phyloP scores from a whole-genome alignment of 2,329 filamentous ascomycete genomes.

The Alternaria rosae region DNA sequence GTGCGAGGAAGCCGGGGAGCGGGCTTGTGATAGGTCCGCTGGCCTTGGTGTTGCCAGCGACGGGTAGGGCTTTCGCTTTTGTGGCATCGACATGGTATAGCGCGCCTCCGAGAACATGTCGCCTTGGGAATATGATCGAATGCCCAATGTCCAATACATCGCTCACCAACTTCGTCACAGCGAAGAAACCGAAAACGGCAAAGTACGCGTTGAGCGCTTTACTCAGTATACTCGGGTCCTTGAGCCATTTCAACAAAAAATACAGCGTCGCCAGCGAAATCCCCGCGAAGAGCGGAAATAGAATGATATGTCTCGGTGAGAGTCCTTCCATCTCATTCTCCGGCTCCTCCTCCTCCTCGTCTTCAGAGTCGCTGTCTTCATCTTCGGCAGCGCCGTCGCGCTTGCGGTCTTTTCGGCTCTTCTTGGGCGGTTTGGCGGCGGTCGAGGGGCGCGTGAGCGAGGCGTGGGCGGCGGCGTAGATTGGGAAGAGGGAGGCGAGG shows the following conservation, averaged over 20 bases:
- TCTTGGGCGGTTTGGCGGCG: slow-evolving; percentile 68
- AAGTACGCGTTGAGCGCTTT: slow-evolving; percentile 86
- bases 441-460: slow-evolving; percentile 84
- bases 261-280: slow-evolving; percentile 78
- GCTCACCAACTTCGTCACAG: slow-evolving; percentile 75
- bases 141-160: slow-evolving; percentile 71
- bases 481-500: slow-evolving; percentile 77
- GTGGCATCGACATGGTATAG: slow-evolving; percentile 58
- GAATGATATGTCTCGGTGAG: slow-evolving; percentile 78
- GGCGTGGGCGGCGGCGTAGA: slow-evolving; percentile 85
- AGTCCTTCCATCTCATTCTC: slow-evolving; percentile 71
- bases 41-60: slow-evolving; percentile 32
- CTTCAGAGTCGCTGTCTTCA: slow-evolving; percentile 45
- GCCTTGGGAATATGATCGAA: slow-evolving; percentile 75
- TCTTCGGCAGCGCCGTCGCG: slow-evolving; percentile 37
- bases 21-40: slow-evolving; percentile 52
- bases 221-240: slow-evolving; percentile 82
- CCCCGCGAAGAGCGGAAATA: slow-evolving; percentile 83
- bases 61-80: slow-evolving; percentile 46
- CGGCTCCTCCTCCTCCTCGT: slow-evolving; percentile 61
- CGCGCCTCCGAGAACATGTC: slow-evolving; percentile 64
- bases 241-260: slow-evolving; percentile 85
- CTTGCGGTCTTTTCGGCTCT: slow-evolving; percentile 58
- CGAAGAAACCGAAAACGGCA: slow-evolving; percentile 78
- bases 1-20: slow-evolving; percentile 59